Base-by-base conservation (phyloP, 1,284 basidiomycete species). In the Spongispora temasekensis region DNA sequence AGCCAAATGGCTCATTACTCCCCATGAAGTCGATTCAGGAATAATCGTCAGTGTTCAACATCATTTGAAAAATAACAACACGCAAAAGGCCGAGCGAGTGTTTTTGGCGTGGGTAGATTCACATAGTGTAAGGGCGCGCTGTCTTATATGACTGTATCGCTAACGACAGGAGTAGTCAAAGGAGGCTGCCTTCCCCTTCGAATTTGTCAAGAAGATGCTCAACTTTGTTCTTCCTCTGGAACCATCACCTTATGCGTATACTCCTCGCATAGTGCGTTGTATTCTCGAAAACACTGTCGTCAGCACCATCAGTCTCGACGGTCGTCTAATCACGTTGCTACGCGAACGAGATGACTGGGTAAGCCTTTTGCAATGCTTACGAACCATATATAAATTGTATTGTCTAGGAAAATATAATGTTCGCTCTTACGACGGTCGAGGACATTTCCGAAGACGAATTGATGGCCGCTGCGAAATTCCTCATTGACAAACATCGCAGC, bases 391-490 rank as follows among this genome's bases (percentile, higher is more conserved):
- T n/a, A n/a, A n/a, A n/a, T n/a, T n/a, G 60, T 19, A 27, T 48
- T 31, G 55, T 12, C 59, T 42, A 91, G 89, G 77, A 78, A 70
- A 83, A 84, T 3, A 77, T 89, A 42, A 67, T 80, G 54, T 67
- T 84, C 13, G 81, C 88, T 21, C 71, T 91, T 53, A 72, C 75
- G 3, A 75, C 69, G 2, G 84, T 91, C 19, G 67, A 78, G 9
- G 89, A 92, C 69, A 67, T 92, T 52, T 77, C 85, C 1, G 89
- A 92, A 69, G 67, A 75, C 17, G 85, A 90, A 59, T 69, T 91
- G 27, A 76, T 89, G 28, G 76, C 80, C 23, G 74, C 81, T 7
- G 76, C 90, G 6, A 77, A 77, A 50, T 65, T 70, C 19, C 77
- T 87, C 4, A 70, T 84, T 12, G 74, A 68, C 42, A 62, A n/a